Evolutionary conservation across 805 yeast species (phyloP).

Genomic region (Wickerhamomyces chaumierensis): DNA sequence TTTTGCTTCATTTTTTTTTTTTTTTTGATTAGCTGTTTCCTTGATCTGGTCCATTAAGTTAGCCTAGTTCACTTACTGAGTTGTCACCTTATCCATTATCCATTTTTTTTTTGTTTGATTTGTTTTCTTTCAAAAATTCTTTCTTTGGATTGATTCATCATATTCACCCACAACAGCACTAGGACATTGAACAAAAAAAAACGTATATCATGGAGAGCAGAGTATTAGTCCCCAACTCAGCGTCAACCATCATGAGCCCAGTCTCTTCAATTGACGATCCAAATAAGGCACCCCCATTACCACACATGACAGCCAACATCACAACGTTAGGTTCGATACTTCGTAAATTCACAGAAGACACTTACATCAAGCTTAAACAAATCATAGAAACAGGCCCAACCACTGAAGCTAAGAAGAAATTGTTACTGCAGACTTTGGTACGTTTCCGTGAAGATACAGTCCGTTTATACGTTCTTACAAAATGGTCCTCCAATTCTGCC

Average conservation of each 20-base stretch:
- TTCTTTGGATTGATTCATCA: too few species aligned
- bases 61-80: too few species aligned
- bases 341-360: slow-evolving; percentile 44
- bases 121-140: too few species aligned
- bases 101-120: too few species aligned
- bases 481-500: slow-evolving; percentile 64
- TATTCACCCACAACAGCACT: too few species aligned
- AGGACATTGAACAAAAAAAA: too few species aligned
- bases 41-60: too few species aligned
- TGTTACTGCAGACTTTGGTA: slow-evolving; percentile 58
- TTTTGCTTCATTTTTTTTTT: too few species aligned
- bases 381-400: slow-evolving; percentile 49
- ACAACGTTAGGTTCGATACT: slow-evolving; percentile 53
- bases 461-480: slow-evolving; percentile 72
- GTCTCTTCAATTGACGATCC: too few species aligned
- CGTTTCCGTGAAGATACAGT: slow-evolving; percentile 72
- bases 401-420: slow-evolving; percentile 55
- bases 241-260: neutral
- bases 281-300: slow-evolving; percentile 31
- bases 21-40: too few species aligned
- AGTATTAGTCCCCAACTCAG: neutral
- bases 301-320: slow-evolving; percentile 65
- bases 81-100: too few species aligned
- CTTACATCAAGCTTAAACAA: slow-evolving; percentile 52
- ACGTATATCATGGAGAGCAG: too few species aligned